Base-by-base conservation (phyloP, 2,329 filamentous ascomycete genomes). In the Xylaria hypoxylon region DNA sequence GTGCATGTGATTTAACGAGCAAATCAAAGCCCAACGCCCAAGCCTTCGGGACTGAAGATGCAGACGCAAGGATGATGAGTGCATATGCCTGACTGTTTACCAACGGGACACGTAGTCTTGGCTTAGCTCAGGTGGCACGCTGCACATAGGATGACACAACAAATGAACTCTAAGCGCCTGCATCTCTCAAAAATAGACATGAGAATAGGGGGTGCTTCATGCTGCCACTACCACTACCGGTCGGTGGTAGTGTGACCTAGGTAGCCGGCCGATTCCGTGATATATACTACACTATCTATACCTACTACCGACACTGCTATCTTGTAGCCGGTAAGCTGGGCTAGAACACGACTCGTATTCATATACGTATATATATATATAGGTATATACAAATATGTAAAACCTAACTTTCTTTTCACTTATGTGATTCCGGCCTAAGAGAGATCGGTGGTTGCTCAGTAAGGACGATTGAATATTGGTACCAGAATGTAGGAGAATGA, bases 21-120 rank as follows among this genome's bases (percentile, higher is more conserved):
- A 62, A 68, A 68, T 68, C 62, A 66, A 35, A 31, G 61, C 40
- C 40, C 48, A 33, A 64, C 42, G 40, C 65, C 66, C 68, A 65
- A 65, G 63, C 66, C 64, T 68, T 67, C 66, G 68, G 68, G 66
- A 70, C 68, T 64, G 63, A 47, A 50, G 51, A 62, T 64, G 63
- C 63, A 67, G 53, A 64, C 42, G 62, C 60, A 64, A 64, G 67
- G 60, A 40, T 64, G 58, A 60, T 58, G 42, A 44, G 35, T 57
- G 59, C 59, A 62, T 62, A 59, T 59, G 56, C 45, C 61, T 62
- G 48, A 26, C 56, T 50, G 55, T 55, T 45, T 35, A 63, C 50
- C 48, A 52, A 56, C 47, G 38, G 38, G 40, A 35, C 42, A 44
- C 24, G 50, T 65, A 28, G 44, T 47, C 51, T 64, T 67, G 55